These are phyloP conservation scores for Aspergillus sp. DNA, from an alignment of 2,329 filamentous ascomycete genomes.

Conservation along the genomic window DNA sequence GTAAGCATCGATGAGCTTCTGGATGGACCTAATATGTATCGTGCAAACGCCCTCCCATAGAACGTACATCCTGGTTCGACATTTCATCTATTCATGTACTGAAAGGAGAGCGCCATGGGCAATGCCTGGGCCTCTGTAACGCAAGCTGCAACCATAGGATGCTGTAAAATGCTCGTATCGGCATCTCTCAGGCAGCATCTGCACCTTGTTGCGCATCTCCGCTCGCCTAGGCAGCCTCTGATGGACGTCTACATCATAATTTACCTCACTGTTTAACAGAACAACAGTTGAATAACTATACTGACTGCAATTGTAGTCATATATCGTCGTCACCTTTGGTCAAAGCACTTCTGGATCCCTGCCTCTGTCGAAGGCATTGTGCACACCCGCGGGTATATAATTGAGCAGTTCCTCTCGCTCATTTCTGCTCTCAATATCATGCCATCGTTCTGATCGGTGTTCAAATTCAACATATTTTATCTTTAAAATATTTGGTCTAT, in stretches of 20 bases:
- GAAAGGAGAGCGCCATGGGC: no score
- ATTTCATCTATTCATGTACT: no score
- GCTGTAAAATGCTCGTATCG: no score
- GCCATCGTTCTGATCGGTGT: neutral
- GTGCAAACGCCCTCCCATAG: no score
- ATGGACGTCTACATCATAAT: neutral
- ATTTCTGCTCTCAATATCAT: neutral
- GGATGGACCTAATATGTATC: neutral
- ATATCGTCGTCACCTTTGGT: neutral
- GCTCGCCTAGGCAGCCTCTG: neutral
- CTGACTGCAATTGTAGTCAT: neutral
- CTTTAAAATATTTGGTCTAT: conserved; percentile 11
- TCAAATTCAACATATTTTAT: neutral
- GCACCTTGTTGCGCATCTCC: neutral
- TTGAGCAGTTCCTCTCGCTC: neutral
- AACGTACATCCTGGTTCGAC: no score
- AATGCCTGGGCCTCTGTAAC: no score
- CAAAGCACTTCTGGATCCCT: neutral
- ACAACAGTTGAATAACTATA: neutral
- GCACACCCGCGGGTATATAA: neutral
- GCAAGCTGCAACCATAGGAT: no score
- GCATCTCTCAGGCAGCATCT: neutral
- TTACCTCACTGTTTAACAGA: neutral
- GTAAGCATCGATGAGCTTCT: neutral
- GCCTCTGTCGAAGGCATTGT: neutral